Evolutionary conservation across 2,329 filamentous ascomycete genomes (phyloP).

Genomic region (Dactylonectria estremocensis): DNA sequence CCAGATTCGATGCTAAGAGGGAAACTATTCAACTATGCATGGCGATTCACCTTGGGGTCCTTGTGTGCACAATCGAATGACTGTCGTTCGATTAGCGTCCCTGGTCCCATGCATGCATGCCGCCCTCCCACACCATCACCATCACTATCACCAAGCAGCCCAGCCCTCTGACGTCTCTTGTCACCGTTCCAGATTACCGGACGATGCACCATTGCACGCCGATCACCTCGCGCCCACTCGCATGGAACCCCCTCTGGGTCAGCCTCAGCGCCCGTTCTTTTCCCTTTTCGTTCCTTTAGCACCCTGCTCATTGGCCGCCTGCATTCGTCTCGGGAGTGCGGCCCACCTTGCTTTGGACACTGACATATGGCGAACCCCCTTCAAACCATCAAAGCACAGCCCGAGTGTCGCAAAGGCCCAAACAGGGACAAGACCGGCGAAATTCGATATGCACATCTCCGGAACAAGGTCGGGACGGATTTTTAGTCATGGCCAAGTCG

Average conservation of each 20-base stretch:
- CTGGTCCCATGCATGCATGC: neutral
- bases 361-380: too few species aligned
- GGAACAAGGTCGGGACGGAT: too few species aligned
- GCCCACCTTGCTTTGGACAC: too few species aligned
- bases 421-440: too few species aligned
- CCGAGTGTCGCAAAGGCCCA: too few species aligned
- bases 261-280: neutral
- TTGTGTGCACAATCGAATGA: slow-evolving; percentile 17
- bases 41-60: neutral
- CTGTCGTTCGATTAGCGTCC: slow-evolving; percentile 19
- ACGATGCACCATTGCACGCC: neutral
- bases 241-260: neutral
- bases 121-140: slow-evolving; percentile 2
- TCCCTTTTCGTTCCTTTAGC: neutral
- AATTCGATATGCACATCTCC: too few species aligned
- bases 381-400: too few species aligned
- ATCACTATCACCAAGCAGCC: neutral
- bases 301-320: too few species aligned
- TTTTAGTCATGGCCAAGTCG: too few species aligned
- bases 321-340: too few species aligned
- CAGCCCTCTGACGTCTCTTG: slow-evolving; percentile 2
- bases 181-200: slow-evolving; percentile 10
- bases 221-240: neutral
- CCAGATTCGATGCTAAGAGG: neutral
- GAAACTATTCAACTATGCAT: neutral